Evolutionary conservation across 2,329 filamentous ascomycete species (phyloP).

Genomic region (Xylariaceae sp.): DNA sequence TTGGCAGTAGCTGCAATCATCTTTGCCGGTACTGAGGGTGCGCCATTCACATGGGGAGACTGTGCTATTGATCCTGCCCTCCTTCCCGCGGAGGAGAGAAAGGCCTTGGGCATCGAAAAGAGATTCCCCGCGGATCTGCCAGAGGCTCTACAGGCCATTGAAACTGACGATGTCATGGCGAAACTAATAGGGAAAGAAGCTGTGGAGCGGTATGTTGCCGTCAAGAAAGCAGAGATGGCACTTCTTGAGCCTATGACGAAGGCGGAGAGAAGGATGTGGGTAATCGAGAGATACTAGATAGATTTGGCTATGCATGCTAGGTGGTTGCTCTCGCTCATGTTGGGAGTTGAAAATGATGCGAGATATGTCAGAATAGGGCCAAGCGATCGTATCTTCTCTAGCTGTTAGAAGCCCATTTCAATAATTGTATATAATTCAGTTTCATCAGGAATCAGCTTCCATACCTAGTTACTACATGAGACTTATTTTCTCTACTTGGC

Average conservation of each 20-base stretch:
- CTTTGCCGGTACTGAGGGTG: conserved; percentile 53
- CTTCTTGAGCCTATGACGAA: conserved; percentile 46
- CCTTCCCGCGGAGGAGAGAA: conserved; percentile 43
- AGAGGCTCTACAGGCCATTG: conserved; percentile 50
- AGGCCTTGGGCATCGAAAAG: conserved; percentile 46
- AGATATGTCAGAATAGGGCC: too few species aligned
- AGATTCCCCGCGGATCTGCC: conserved; percentile 51
- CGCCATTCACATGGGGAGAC: conserved; percentile 46
- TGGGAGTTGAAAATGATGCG: too few species aligned
- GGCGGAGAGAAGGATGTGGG: conserved; percentile 48
- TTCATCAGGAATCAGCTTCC: too few species aligned
- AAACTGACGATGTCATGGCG: conserved; percentile 42
- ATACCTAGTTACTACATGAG: too few species aligned
- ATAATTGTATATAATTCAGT: too few species aligned
- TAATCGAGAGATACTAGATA: conserved; percentile 59
- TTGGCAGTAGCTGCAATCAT: conserved; percentile 60
- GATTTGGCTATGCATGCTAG: not conserved
- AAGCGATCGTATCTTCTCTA: too few species aligned
- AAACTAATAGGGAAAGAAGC: conserved; percentile 44
- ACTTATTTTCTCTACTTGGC: too few species aligned
- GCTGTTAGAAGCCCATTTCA: too few species aligned
- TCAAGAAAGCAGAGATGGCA: conserved; percentile 56
- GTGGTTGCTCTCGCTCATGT: too few species aligned
- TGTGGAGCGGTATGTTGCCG: conserved; percentile 50
- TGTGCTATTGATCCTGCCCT: conserved; percentile 49